Base-by-base conservation (phyloP, 495 filamentous ascomycete species). In the Lasiosphaeris hirsuta region DNA sequence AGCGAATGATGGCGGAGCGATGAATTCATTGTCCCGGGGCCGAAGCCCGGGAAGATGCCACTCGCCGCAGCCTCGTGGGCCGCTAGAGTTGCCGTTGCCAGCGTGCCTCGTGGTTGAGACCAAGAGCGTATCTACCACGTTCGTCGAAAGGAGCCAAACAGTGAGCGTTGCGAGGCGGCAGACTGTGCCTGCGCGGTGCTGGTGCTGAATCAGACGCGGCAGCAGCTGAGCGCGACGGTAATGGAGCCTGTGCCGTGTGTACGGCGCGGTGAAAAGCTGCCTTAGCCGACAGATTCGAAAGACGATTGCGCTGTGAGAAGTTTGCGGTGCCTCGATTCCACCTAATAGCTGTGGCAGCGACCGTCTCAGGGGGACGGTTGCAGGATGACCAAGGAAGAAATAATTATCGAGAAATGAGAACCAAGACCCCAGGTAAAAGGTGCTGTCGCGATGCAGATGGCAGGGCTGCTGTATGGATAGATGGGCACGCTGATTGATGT, bases 21-120 rank as follows among this genome's bases (percentile, higher is more conserved):
- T 14, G 54, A 45, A 42, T 61, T 66, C 58, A 63, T 61, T 44
- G 47, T 50, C 58, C 55, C 61, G 19, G 38, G 61, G 47, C 59
- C 65, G 59, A 67, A 68, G 61, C 65, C 70, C 61, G 63, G 59
- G 67, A 69, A 67, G 61, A 69, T 57, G 42, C 56, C 51, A 51
- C 62, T 69, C 50, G 56, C 57, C 35, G 57, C 39, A 48, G 63
- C 51, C 59, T 63, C 58, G 66, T 63, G 67, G 54, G 65, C 65
- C 67, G 72, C 66, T 67, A 73, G 65, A 54, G 61, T 63, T 62
- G 57, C 58, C 48, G 56, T 58, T 45, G 56, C 54, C 45, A 58
- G 55, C 49, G 60, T 41, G 59, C 49, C 47, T 40, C 38, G 59
- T 15, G 30, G 38, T 11, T 35, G 42, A 48, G 51, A 57, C 52